phyloP scores from a whole-genome alignment of 202 grass and related monocot species.

The Carex arenaria region DNA sequence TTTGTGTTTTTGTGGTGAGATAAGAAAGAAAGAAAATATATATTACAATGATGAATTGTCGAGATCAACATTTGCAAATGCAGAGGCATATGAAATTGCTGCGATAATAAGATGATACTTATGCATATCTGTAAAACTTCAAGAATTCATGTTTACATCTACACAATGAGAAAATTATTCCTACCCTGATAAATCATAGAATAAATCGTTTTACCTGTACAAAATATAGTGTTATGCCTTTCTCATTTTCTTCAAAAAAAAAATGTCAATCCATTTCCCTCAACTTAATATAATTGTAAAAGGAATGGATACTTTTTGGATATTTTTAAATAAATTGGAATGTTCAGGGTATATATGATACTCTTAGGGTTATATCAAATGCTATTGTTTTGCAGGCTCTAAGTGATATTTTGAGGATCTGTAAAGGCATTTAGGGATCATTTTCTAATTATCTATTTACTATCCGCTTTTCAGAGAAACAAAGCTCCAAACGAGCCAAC shows the following conservation, averaged over 20 bases:
- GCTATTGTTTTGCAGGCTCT: background rate
- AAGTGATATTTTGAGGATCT: background rate
- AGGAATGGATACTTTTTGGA: background rate
- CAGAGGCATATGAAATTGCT: background rate
- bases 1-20: background rate
- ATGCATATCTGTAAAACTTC: background rate
- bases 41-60: background rate
- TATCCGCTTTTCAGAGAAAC: conserved; percentile 55
- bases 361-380: background rate
- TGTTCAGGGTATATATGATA: background rate
- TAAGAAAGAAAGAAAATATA: background rate
- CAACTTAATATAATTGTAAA: background rate
- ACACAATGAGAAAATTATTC: background rate
- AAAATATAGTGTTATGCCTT: background rate
- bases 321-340: background rate
- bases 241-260: background rate
- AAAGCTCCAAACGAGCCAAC: conserved; percentile 96
- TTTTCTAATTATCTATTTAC: conserved; percentile 12
- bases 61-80: background rate
- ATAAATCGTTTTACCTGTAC: background rate
- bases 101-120: background rate
- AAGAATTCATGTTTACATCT: background rate
- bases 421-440: background rate
- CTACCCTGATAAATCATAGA: background rate
- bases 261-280: background rate